Conservation (phyloP, 1,139 yeast species). For the Taphrina flavorubra region DNA sequence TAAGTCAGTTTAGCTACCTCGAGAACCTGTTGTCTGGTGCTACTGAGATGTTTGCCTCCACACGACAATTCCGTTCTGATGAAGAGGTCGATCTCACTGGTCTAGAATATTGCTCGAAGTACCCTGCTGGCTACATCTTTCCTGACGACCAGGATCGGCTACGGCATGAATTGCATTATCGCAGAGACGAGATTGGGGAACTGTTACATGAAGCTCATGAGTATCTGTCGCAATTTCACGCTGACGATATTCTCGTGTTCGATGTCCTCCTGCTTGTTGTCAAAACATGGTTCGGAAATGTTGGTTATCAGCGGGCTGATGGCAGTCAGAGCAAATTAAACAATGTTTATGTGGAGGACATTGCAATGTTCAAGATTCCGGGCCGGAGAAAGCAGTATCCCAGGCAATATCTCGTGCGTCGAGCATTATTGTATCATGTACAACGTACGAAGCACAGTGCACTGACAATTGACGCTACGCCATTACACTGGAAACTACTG, state of each 20-base stretch:
- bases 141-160: conserved; percentile 62
- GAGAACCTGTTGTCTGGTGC: conserved; percentile 44
- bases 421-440: conserved; percentile 78
- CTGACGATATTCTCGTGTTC: conserved; percentile 72
- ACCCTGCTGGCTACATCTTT: conserved; percentile 58
- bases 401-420: conserved; percentile 72
- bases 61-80: conserved; percentile 28
- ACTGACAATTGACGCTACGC: conserved; percentile 74
- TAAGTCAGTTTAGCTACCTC: conserved; percentile 33
- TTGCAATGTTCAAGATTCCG: conserved; percentile 57
- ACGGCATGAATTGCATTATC: conserved; percentile 66
- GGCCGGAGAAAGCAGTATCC: conserved; percentile 75
- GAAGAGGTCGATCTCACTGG: conserved; percentile 33
- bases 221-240: conserved; percentile 60
- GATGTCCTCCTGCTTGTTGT: conserved; percentile 69
- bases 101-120: conserved; percentile 46
- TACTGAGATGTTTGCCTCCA: conserved; percentile 44
- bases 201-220: conserved; percentile 66
- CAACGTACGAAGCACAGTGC: conserved; percentile 76
- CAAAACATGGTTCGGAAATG: conserved; percentile 83
- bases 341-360: conserved; percentile 58
- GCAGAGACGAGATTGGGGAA: conserved; percentile 68
- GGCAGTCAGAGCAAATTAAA: conserved; percentile 60
- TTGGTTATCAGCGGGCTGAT: conserved; percentile 74
- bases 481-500: conserved; percentile 67